These are phyloP conservation scores for Taphrina deformans DNA, from an alignment of 1,139 yeast species.

Conservation along the genomic window DNA sequence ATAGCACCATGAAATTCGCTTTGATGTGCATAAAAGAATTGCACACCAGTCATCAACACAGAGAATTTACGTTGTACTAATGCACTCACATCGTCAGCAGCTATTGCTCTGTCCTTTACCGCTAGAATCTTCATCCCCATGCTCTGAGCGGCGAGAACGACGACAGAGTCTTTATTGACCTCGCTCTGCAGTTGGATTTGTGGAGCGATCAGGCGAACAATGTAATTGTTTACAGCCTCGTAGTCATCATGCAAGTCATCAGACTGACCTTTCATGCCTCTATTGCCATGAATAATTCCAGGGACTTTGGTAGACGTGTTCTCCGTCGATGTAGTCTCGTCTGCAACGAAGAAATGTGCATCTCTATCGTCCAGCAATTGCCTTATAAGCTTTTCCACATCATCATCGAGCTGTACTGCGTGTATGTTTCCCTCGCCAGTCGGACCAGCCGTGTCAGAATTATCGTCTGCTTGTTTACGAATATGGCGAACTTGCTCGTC, in stretches of 20 bases:
- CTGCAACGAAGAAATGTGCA: slow-evolving; percentile 36
- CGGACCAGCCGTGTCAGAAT: neutral
- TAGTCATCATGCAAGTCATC: slow-evolving; percentile 51
- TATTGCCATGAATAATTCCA: slow-evolving; percentile 41
- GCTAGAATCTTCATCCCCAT: slow-evolving; percentile 67
- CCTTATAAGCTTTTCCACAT: slow-evolving; percentile 38
- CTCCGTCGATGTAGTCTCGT: slow-evolving; percentile 17
- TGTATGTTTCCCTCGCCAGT: neutral
- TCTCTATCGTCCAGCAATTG: slow-evolving; percentile 37
- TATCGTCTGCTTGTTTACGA: slow-evolving; percentile 34
- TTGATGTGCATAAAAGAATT: slow-evolving; percentile 64
- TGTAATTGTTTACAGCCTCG: slow-evolving; percentile 60
- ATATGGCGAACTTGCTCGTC: slow-evolving; percentile 39
- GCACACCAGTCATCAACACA: slow-evolving; percentile 65
- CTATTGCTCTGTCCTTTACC: slow-evolving; percentile 53
- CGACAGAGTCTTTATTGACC: slow-evolving; percentile 61
- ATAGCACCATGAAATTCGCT: slow-evolving; percentile 51
- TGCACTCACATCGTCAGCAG: slow-evolving; percentile 53
- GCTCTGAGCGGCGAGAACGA: slow-evolving; percentile 70
- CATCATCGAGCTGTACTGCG: slow-evolving; percentile 26
- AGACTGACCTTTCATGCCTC: slow-evolving; percentile 58
- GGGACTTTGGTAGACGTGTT: neutral
- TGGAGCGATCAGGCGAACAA: slow-evolving; percentile 75
- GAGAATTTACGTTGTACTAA: slow-evolving; percentile 73
- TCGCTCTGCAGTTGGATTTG: slow-evolving; percentile 79